Base-by-base conservation (phyloP, 768 basidiomycete genomes). In the Auricularia auricula-judae region DNA sequence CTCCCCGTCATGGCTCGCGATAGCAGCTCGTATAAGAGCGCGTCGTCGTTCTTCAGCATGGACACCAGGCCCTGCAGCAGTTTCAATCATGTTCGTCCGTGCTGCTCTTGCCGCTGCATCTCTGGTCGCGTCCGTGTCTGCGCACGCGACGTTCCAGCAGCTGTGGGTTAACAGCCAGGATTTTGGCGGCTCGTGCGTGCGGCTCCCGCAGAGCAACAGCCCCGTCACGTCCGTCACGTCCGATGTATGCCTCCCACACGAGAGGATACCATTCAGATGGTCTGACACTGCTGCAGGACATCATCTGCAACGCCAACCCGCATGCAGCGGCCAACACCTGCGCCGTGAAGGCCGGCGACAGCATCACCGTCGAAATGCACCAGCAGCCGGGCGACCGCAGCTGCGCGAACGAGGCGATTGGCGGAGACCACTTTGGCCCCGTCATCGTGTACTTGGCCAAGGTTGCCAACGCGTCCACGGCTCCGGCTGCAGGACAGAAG, bases 91-190 rank as follows among this genome's bases (percentile, higher is more conserved):
- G 76, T 69, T 77, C 64, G 69, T 73, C 63, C 65, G 69, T 33
- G 64, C 74, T 34, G 66, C 73, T 42, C 65, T 76, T 47, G 69
- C 70, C 21, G 47, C 47, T 5, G 77, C 76, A 11, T 71, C 74
- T 12, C 69, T 80, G 54, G 68, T 74, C 61, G 77, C 75, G 1
- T 74, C 75, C 59, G 81, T 70, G n/a, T 74, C 77, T 34, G 80
- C 81, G 3, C 81, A 82, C 69, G 79, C 82, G 36, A 82, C 82
- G 3, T 84, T 80, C 75, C 82, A 84, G 70, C 75, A 82, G 66
- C 68, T 84, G 61, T 83, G 82, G 81, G 75, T 82, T 62, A 80
- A 80, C 63, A 76, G 75, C 62, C 78, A 80, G 34, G 81, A 82
- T 68, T 76, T 78, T 65, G 81, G 79, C 61, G 73, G 70, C 36